Conservation (phyloP, 2,329 filamentous ascomycete genomes). For the Raffaelea deltoideospora region DNA sequence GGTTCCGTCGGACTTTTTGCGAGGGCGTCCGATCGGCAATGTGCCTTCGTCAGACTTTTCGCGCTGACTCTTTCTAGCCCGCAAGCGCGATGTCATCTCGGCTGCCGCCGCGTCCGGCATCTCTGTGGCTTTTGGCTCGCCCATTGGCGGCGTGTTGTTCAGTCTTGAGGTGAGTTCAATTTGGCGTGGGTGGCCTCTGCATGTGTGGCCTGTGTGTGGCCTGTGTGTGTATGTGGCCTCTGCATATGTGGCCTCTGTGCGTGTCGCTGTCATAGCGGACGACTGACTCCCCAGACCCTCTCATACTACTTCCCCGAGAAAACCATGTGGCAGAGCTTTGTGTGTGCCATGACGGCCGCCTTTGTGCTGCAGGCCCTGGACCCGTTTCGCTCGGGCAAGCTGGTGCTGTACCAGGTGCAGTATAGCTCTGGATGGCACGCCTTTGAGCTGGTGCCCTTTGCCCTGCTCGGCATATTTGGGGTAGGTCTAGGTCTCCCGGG, state of each 20-base stretch:
- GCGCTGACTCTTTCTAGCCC: slow-evolving; percentile 34
- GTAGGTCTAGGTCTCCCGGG: slow-evolving; percentile 19
- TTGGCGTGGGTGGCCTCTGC: too few species aligned
- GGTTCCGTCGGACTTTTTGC: too few species aligned
- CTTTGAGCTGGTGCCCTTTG: slow-evolving; percentile 84
- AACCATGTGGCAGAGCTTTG: slow-evolving; percentile 99
- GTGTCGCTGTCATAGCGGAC: too few species aligned
- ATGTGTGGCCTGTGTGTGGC: too few species aligned
- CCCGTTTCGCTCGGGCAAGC: slow-evolving; percentile 86
- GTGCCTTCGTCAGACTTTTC: too few species aligned
- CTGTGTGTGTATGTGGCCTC: too few species aligned
- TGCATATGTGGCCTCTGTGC: too few species aligned
- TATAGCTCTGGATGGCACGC: slow-evolving; percentile 87
- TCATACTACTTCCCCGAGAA: slow-evolving; percentile 98
- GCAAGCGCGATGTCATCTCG: slow-evolving; percentile 84
- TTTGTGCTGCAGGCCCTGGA: slow-evolving; percentile 86
- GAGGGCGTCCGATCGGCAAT: too few species aligned
- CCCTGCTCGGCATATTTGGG: slow-evolving; percentile 71
- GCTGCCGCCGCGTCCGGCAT: slow-evolving; percentile 86
- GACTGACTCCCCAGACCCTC: slow-evolving; percentile 62
- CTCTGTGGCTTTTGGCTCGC: slow-evolving; percentile 84
- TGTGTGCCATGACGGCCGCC: slow-evolving; percentile 97
- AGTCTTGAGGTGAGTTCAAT: slow-evolving; percentile 64
- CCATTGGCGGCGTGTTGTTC: slow-evolving; percentile 88
- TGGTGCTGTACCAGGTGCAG: slow-evolving; percentile 90